Base-by-base conservation (phyloP, 2,329 filamentous ascomycete genomes). In the Trichoderma brevicompactum region DNA sequence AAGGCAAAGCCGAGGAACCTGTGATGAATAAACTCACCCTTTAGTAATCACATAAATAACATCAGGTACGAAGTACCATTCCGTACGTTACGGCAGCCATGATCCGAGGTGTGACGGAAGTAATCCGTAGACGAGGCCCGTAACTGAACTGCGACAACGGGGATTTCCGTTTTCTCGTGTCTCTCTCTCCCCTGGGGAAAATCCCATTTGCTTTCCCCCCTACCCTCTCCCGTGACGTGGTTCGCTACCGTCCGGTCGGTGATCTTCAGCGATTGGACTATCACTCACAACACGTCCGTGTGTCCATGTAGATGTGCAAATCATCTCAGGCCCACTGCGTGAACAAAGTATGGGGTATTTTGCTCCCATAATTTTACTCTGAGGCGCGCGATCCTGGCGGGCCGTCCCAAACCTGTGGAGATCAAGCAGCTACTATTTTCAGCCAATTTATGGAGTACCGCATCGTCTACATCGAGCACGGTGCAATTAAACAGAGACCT, bases 341-440 rank as follows among this genome's bases (percentile, higher is more conserved):
- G 55, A 43, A 43, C 9, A 9, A 28, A 48, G 32, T 12, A 59
- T 23, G 55, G 41, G 34, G 55, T 28, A 38, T 4, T 48, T 46
- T 46, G n/a, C 32, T 48, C 43, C 43, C 23, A 28, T 48, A 36
- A 59, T 38, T 59, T 59, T 48, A 48, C 55, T 36, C n/a, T 38
- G 36, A 55, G 36, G 13, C 17, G 19, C 36, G 43, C 32, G 43
- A 48, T 48, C 55, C 17, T 40, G 43, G 17, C 41, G 55, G 43
- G 55, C 55, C 55, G 43, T 48, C 32, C 43, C 43, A 48, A 28
- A 8, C 55, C 5, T 48, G 43, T 58, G 43, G 41, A 38, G 12
- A 28, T n/a, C 32, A 7, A 19, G 34, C 50, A 32, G 17, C 13
- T 38, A 19, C 54, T 58, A 44, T 19, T 46, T 46, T 19, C 28